phyloP scores from a whole-genome alignment of 176 grass and related monocot species.

The Pontederia paniculata region DNA sequence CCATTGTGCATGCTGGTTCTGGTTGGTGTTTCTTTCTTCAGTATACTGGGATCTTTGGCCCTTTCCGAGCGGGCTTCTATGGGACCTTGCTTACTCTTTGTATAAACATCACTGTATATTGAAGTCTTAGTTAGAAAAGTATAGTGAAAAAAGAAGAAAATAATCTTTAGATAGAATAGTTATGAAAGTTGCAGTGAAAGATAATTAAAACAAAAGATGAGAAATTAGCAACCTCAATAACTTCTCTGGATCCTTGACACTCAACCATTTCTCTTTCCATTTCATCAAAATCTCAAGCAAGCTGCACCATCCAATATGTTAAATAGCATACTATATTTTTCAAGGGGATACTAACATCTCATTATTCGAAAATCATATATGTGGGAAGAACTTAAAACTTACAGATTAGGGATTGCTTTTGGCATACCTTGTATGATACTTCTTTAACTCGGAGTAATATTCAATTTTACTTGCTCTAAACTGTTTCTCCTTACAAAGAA shows the following conservation, averaged over 20 bases:
- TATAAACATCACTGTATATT: constrained; percentile 30
- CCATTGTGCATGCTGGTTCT: constrained; percentile 10
- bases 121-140: constrained; percentile 1
- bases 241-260: constrained; percentile 39
- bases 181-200: not conserved
- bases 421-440: constrained; percentile 61
- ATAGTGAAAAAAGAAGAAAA: not conserved
- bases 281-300: constrained; percentile 57
- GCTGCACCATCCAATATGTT: constrained; percentile 27
- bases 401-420: not conserved
- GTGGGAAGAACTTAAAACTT: constrained; percentile 8
- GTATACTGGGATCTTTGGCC: not conserved
- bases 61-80: constrained; percentile 6
- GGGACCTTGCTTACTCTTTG: constrained; percentile 28
- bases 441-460: constrained; percentile 40
- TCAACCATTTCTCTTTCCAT: constrained; percentile 68
- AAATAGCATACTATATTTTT: not conserved
- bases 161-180: not conserved
- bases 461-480: constrained; percentile 35
- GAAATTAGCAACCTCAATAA: constrained; percentile 34
- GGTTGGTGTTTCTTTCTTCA: constrained; percentile 12
- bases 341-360: not conserved
- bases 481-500: constrained; percentile 40
- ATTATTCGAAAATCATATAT: not conserved
- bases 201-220: constrained; percentile 11